Conservation (phyloP, 257 asterid species). For the Anisodus acutangulus region DNA sequence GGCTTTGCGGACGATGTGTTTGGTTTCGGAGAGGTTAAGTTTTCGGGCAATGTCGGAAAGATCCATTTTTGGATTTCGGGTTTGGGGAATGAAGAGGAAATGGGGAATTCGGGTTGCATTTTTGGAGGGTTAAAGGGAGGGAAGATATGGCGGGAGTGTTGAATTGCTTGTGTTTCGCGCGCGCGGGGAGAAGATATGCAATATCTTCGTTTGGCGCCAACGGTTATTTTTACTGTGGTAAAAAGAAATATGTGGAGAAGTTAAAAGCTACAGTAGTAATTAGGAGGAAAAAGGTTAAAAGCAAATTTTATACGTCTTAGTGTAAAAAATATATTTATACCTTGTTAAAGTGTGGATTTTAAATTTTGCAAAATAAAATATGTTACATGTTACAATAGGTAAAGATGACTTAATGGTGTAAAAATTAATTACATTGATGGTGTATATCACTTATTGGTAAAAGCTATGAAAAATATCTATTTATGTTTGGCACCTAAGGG, state of each 20-base stretch:
- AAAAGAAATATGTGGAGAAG: neutral
- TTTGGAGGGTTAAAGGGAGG: constrained; percentile 23
- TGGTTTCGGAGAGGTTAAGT: constrained; percentile 67
- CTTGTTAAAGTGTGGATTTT: no score
- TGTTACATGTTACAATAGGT: no score
- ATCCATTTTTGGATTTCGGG: constrained; percentile 53
- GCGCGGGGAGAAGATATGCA: constrained; percentile 39
- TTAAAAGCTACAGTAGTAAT: neutral
- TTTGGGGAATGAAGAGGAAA: neutral
- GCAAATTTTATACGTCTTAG: no score
- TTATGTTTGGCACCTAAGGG: no score
- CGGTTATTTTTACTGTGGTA: constrained; percentile 15
- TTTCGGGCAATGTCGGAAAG: constrained; percentile 67
- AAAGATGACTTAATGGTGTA: no score
- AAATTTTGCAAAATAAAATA: no score
- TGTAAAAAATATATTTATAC: no score
- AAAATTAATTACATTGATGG: no score
- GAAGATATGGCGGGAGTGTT: constrained; percentile 63
- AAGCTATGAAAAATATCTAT: no score
- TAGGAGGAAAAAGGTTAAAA: neutral
- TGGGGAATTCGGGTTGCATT: neutral
- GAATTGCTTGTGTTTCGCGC: constrained; percentile 32
- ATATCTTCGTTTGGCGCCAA: constrained; percentile 15
- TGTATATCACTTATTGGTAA: no score
- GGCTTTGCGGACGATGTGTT: constrained; percentile 68